Percentiles rank a stretch among this genome's conserved stretches.
These are phyloP conservation scores for Davidsoniella eucalypti DNA, from an alignment of 2,329 filamentous ascomycete genomes.

Conservation along the genomic window DNA sequence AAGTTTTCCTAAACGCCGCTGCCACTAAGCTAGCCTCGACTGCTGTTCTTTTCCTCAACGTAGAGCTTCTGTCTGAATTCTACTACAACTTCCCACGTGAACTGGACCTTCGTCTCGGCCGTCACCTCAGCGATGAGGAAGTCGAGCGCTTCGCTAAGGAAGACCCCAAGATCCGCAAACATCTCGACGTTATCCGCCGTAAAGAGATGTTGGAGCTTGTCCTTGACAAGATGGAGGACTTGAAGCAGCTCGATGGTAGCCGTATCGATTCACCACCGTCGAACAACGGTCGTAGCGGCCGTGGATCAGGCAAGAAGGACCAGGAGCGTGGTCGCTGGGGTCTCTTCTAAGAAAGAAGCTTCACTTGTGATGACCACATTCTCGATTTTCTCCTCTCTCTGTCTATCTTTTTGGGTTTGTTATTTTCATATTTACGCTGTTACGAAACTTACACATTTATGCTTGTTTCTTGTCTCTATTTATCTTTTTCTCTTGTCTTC, in stretches of 20 bases:
- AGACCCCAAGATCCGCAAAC: slow-evolving; percentile 74
- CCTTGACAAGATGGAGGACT: slow-evolving; percentile 84
- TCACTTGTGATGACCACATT: too few species aligned
- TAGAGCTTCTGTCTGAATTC: slow-evolving; percentile 90
- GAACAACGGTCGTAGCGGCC: slow-evolving; percentile 8
- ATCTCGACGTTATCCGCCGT: slow-evolving; percentile 78
- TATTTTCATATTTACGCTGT: slow-evolving; percentile 3
- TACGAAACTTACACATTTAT: background rate
- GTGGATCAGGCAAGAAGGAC: slow-evolving; percentile 14
- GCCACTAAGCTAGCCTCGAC: slow-evolving; percentile 89
- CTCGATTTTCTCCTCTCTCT: too few species aligned
- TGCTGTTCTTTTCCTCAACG: slow-evolving; percentile 91
- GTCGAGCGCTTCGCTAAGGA: slow-evolving; percentile 85
- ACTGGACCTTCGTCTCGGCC: slow-evolving; percentile 70
- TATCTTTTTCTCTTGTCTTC: background rate
- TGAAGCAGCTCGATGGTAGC: slow-evolving; percentile 63
- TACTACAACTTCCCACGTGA: slow-evolving; percentile 96
- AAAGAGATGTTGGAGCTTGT: slow-evolving; percentile 91
- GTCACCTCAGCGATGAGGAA: slow-evolving; percentile 60
- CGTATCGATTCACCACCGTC: slow-evolving; percentile 1
- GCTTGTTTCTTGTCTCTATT: background rate
- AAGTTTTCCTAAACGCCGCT: slow-evolving; percentile 94
- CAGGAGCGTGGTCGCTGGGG: slow-evolving; percentile 33
- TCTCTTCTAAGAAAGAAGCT: slow-evolving; percentile 23
- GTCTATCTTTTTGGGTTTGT: background rate